Conservation (phyloP, 2,329 filamentous ascomycete species). For the Xylaria polymorpha region DNA sequence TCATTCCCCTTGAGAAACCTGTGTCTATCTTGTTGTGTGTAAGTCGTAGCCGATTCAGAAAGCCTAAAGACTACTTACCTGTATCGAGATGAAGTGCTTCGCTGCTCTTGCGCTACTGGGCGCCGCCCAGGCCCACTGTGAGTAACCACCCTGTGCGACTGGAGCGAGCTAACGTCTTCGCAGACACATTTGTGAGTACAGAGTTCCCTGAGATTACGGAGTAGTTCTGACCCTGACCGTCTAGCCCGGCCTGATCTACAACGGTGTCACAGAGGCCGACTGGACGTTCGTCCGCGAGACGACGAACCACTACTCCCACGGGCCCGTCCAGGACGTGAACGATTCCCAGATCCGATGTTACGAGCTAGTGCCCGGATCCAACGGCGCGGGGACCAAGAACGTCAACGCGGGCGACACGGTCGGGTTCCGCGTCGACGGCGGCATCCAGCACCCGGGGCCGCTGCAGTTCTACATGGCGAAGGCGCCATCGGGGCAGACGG, state of each 20-base stretch:
- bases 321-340: conserved; percentile 51
- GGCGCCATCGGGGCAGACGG: conserved; percentile 44
- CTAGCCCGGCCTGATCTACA: conserved; percentile 45
- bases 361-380: conserved; percentile 47
- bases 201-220: background rate
- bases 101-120: conserved; percentile 40
- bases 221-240: conserved; percentile 3
- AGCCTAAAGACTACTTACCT: background rate
- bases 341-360: conserved; percentile 53
- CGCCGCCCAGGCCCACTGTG: conserved; percentile 46
- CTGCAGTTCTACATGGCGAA: conserved; percentile 49
- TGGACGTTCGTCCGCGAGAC: conserved; percentile 53
- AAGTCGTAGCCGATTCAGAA: conserved; percentile 10
- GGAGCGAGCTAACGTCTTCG: conserved; percentile 31
- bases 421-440: conserved; percentile 51
- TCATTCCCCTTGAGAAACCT: conserved; percentile 16
- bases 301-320: conserved; percentile 54
- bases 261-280: conserved; percentile 46
- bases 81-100: conserved; percentile 41
- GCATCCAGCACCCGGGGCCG: conserved; percentile 48
- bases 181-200: conserved; percentile 46
- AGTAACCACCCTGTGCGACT: conserved; percentile 11
- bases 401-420: conserved; percentile 52
- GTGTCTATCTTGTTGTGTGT: background rate
- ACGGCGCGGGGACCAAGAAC: conserved; percentile 49